Evolutionary conservation across 192 early-diverging fungal species (phyloP).

Genomic region (Podochytrium sp.): DNA sequence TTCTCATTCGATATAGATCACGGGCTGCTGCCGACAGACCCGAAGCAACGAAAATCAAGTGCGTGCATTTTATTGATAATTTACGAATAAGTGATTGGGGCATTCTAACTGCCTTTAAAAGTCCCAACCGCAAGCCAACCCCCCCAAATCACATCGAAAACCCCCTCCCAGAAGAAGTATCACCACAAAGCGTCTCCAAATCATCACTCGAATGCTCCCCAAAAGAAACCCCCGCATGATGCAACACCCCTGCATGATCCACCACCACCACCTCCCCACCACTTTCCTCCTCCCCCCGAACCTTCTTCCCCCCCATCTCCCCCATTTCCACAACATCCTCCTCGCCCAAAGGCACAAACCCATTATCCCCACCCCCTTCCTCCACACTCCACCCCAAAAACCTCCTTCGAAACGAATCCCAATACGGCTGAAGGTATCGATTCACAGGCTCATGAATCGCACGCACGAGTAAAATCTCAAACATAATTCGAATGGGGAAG

Average conservation of each 20-base stretch:
- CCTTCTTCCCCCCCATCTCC: not conserved
- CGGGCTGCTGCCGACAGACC: too few relatives aligned
- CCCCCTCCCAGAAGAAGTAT: too few relatives aligned
- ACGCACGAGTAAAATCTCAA: constrained; percentile 6
- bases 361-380: too few relatives aligned
- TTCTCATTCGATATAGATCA: too few relatives aligned
- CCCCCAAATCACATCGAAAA: too few relatives aligned
- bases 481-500: constrained; percentile 1
- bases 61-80: too few relatives aligned
- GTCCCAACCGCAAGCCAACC: too few relatives aligned
- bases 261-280: not conserved
- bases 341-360: not conserved
- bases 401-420: not conserved
- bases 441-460: constrained; percentile 21
- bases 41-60: too few relatives aligned
- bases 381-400: not conserved
- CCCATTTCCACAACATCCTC: not conserved
- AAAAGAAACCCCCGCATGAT: not conserved
- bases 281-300: not conserved
- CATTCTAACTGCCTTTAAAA: too few relatives aligned
- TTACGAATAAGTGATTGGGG: too few relatives aligned
- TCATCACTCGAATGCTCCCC: not conserved
- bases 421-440: not conserved
- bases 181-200: not conserved
- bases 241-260: not conserved